phyloP scores from a whole-genome alignment of 129 eudicot genomes.

The Chrysanthemum seticuspe region DNA sequence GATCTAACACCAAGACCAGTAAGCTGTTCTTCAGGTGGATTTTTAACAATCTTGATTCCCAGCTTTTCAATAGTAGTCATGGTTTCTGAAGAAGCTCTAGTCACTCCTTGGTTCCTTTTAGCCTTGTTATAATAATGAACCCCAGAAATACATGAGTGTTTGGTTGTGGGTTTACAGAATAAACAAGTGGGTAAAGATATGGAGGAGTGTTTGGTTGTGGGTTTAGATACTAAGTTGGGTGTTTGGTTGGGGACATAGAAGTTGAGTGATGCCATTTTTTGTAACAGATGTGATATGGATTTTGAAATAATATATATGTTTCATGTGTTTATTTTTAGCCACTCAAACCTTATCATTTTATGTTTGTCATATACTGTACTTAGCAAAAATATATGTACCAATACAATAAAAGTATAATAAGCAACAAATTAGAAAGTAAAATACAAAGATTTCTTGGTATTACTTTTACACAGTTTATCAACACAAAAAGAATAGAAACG shows the following conservation, averaged over 20 bases:
- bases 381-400: too few species aligned
- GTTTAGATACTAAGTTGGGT: slow-evolving; percentile 12
- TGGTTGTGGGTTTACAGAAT: background rate
- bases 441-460: background rate
- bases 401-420: too few species aligned
- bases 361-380: background rate
- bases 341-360: slow-evolving; percentile 33
- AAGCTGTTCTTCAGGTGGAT: slow-evolving; percentile 79
- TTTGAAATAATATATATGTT: slow-evolving; percentile 16
- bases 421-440: too few species aligned
- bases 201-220: slow-evolving; percentile 29
- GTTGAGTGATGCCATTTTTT: slow-evolving; percentile 11
- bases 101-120: slow-evolving; percentile 5
- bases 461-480: background rate
- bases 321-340: slow-evolving; percentile 13
- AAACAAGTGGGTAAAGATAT: slow-evolving; percentile 18
- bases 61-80: slow-evolving; percentile 50
- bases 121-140: slow-evolving; percentile 8
- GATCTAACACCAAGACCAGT: slow-evolving; percentile 71
- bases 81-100: slow-evolving; percentile 34
- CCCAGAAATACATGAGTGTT: slow-evolving; percentile 18
- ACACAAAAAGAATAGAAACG: background rate
- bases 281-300: background rate
- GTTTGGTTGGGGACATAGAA: slow-evolving; percentile 12
- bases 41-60: slow-evolving; percentile 67